Conservation (phyloP, 306 rosid species). For the Trifolium dubium region DNA sequence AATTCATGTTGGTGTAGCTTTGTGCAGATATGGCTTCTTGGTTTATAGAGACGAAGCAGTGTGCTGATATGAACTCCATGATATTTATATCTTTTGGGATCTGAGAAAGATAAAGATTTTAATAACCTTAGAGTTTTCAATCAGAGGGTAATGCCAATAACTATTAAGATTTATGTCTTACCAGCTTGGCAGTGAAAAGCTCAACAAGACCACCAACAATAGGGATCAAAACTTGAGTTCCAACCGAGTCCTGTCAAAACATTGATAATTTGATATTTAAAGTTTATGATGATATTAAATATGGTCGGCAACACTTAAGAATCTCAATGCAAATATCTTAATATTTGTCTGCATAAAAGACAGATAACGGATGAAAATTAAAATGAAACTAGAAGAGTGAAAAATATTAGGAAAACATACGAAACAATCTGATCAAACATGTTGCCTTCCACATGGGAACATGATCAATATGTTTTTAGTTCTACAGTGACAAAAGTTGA, state of each 20-base stretch:
- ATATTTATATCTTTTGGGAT: conserved; percentile 55
- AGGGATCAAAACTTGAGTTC: conserved; percentile 77
- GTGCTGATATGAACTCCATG: conserved; percentile 58
- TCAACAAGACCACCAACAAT: conserved; percentile 74
- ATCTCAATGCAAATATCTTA: neutral
- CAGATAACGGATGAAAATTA: neutral
- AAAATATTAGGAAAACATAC: neutral
- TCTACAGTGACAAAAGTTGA: too few relatives aligned
- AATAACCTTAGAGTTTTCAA: conserved; percentile 6
- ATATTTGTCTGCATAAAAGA: neutral
- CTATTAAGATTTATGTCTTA: conserved; percentile 41
- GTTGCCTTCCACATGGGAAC: too few relatives aligned
- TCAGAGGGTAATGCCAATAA: neutral
- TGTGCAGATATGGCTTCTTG: conserved; percentile 47
- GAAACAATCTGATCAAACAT: too few relatives aligned
- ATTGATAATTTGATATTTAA: neutral
- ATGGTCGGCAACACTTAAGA: conserved; percentile 8
- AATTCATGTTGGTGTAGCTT: conserved; percentile 39
- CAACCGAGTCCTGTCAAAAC: conserved; percentile 56
- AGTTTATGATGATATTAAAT: conserved; percentile 32
- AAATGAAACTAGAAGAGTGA: neutral
- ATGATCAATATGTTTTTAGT: too few relatives aligned
- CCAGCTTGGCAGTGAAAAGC: conserved; percentile 66
- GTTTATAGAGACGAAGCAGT: conserved; percentile 48
- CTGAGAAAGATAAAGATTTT: conserved; percentile 51